phyloP scores from a whole-genome alignment of 1,284 basidiomycete genomes.

The Puccinia hordei region DNA sequence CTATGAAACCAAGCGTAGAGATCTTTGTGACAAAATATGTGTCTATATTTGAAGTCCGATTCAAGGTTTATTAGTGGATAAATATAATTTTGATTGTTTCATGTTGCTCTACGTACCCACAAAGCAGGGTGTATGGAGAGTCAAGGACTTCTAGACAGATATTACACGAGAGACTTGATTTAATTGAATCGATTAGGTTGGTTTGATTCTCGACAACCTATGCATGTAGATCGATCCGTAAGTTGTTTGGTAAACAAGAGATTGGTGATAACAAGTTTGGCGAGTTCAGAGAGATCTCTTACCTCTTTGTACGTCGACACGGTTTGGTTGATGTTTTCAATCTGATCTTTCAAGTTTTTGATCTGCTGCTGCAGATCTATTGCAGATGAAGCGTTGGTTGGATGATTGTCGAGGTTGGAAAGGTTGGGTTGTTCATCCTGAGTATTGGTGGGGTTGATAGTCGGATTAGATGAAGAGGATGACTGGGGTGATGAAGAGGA shows the following conservation, averaged over 20 bases:
- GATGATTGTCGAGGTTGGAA: not conserved
- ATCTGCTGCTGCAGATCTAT: not conserved
- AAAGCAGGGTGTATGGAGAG: constrained; percentile 52
- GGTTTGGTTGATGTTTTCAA: constrained; percentile 23
- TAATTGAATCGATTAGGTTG: constrained; percentile 41
- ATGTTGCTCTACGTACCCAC: constrained; percentile 45
- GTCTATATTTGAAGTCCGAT: constrained; percentile 34
- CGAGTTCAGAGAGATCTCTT: not conserved
- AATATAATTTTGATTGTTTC: not conserved
- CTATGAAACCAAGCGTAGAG: constrained; percentile 54
- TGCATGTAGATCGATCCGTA: not conserved
- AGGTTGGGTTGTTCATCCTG: not conserved
- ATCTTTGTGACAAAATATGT: constrained; percentile 53
- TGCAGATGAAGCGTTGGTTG: not conserved
- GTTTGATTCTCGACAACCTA: constrained; percentile 47
- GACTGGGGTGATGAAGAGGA: not conserved
- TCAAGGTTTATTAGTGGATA: not conserved
- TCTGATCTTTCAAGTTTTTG: constrained; percentile 21
- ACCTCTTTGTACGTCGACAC: constrained; percentile 18
- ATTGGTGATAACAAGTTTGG: no score
- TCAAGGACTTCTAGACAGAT: constrained; percentile 53
- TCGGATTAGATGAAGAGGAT: not conserved
- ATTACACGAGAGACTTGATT: constrained; percentile 52
- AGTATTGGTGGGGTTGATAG: not conserved
- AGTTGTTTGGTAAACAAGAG: no score